A percentile compares a stretch with the other conserved stretches of the same genome.
Conservation (phyloP, 2,329 filamentous ascomycete genomes). For the Bimuria novae-zelandiae region DNA sequence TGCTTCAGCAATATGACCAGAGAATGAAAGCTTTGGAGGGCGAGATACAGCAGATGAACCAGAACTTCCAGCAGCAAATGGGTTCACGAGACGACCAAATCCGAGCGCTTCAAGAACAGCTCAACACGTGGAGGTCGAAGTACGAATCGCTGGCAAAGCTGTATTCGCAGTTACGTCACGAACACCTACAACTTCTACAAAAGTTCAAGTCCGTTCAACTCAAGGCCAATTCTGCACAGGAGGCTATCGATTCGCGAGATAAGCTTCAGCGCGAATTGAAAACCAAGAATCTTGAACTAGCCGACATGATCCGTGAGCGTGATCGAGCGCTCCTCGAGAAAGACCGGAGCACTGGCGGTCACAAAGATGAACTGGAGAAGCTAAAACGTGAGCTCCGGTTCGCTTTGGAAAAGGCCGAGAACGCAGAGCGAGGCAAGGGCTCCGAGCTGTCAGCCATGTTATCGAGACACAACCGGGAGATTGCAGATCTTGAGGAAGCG, state of each 20-base stretch:
- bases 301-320: constrained; percentile 97
- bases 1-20: constrained; percentile 94
- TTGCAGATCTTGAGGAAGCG: constrained; percentile 94
- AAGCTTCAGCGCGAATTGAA: constrained; percentile 97
- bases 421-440: constrained; percentile 88
- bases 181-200: constrained; percentile 91
- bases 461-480: constrained; percentile 94
- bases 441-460: constrained; percentile 94
- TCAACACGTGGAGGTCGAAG: constrained; percentile 96
- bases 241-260: constrained; percentile 92
- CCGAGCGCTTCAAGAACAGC: constrained; percentile 87
- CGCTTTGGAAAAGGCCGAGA: constrained; percentile 89
- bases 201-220: constrained; percentile 96
- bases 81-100: constrained; percentile 94
- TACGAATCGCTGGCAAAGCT: constrained; percentile 96
- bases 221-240: constrained; percentile 94
- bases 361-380: constrained; percentile 93
- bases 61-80: constrained; percentile 82
- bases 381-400: constrained; percentile 90
- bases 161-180: constrained; percentile 92
- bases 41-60: constrained; percentile 80
- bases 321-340: constrained; percentile 93
- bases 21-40: constrained; percentile 90
- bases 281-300: constrained; percentile 98
- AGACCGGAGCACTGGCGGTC: constrained; percentile 81